phyloP scores from a whole-genome alignment of 495 filamentous ascomycete species.

The Neurospora africana region DNA sequence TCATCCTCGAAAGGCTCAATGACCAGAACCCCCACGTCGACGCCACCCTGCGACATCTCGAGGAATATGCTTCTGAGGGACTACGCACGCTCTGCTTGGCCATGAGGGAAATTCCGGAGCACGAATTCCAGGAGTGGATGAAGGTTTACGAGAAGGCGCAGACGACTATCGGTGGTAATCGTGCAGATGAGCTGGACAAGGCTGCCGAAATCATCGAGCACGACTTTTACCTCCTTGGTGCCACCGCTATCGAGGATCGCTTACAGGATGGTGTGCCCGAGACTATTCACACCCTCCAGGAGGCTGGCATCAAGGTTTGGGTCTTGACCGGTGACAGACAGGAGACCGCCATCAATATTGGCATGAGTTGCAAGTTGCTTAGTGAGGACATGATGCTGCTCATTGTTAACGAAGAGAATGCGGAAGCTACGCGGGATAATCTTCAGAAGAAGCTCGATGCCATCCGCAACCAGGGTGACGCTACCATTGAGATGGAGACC shows the following conservation, averaged over 20 bases:
- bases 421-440: slow-evolving; percentile 68
- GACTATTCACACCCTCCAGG: slow-evolving; percentile 94
- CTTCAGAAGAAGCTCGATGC: slow-evolving; percentile 87
- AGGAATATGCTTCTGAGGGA: slow-evolving; percentile 96
- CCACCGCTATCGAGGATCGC: slow-evolving; percentile 95
- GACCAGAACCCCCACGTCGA: slow-evolving; percentile 77
- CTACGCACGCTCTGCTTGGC: slow-evolving; percentile 90
- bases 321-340: slow-evolving; percentile 96
- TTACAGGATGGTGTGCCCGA: slow-evolving; percentile 97
- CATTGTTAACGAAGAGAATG: slow-evolving; percentile 84
- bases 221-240: slow-evolving; percentile 82
- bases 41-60: slow-evolving; percentile 77
- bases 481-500: slow-evolving; percentile 68
- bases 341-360: slow-evolving; percentile 99
- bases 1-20: slow-evolving; percentile 81
- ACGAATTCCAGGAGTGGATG: slow-evolving; percentile 84
- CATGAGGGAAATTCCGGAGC: slow-evolving; percentile 85
- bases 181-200: slow-evolving; percentile 93
- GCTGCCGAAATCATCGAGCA: slow-evolving; percentile 92
- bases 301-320: slow-evolving; percentile 98
- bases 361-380: slow-evolving; percentile 98
- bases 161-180: slow-evolving; percentile 85
- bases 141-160: slow-evolving; percentile 79
- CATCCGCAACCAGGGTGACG: slow-evolving; percentile 62
- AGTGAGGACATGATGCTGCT: slow-evolving; percentile 98